These are phyloP conservation scores for Polymyxa betae DNA, from an alignment of 208 protist species.

Conservation along the genomic window DNA sequence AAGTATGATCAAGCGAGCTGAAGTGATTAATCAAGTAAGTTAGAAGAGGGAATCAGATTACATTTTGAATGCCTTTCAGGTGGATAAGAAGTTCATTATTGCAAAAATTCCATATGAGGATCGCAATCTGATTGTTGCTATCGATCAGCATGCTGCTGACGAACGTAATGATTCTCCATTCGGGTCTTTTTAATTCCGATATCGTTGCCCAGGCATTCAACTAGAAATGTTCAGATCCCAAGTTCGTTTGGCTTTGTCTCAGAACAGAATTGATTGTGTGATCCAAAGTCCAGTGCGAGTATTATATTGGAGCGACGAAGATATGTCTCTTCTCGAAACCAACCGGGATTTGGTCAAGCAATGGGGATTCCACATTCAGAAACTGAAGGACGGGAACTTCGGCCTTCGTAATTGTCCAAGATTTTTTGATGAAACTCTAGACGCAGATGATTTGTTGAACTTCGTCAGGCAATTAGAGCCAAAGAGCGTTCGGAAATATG, in stretches of 20 bases:
- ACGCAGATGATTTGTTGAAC: neutral
- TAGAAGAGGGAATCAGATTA: neutral
- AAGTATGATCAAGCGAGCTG: neutral
- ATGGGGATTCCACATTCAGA: neutral
- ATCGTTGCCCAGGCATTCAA: too few species aligned
- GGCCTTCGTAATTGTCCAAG: neutral
- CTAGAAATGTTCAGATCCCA: too few species aligned
- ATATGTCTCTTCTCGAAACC: neutral
- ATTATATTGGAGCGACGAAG: neutral
- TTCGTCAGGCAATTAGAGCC: neutral
- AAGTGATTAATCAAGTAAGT: neutral
- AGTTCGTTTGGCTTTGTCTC: too few species aligned
- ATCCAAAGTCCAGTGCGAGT: neutral
- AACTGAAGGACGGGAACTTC: neutral
- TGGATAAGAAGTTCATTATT: constrained; percentile 54
- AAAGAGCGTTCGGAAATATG: neutral
- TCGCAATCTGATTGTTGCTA: neutral
- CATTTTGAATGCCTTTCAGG: neutral
- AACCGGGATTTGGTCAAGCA: neutral
- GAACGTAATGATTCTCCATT: constrained; percentile 33
- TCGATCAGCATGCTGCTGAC: constrained; percentile 56
- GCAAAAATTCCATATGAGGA: neutral
- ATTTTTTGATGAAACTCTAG: neutral
- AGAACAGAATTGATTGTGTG: neutral
- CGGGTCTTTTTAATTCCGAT: too few species aligned